These are phyloP conservation scores for Monocercomonoides exilis DNA, from an alignment of 78 protist species.

Conservation along the genomic window DNA sequence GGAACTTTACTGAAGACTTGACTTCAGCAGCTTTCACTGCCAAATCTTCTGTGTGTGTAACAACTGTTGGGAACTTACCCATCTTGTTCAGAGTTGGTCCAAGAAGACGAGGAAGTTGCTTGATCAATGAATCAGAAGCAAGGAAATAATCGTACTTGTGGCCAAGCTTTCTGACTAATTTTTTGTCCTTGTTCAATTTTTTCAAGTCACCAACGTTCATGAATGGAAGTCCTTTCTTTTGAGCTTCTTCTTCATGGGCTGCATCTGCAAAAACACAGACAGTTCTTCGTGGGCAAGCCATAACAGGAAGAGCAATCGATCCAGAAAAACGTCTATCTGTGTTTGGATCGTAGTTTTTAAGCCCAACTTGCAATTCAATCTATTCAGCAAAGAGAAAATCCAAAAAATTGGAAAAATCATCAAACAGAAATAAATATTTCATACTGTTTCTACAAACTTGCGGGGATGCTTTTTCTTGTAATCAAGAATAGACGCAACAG, in stretches of 20 bases:
- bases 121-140: constrained; percentile 88
- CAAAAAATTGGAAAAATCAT: background rate
- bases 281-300: constrained; percentile 40
- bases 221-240: constrained; percentile 61
- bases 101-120: constrained; percentile 86
- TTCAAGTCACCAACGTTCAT: constrained; percentile 87
- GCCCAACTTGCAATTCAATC: constrained; percentile 92
- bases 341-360: constrained; percentile 96
- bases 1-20: constrained; percentile 90
- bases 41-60: constrained; percentile 73
- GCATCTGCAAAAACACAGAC: constrained; percentile 92
- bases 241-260: constrained; percentile 76
- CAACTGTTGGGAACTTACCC: constrained; percentile 97
- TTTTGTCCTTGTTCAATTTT: constrained; percentile 96
- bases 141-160: constrained; percentile 92
- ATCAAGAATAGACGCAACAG: background rate
- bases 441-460: constrained; percentile 77
- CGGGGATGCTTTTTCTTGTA: constrained; percentile 32
- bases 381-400: background rate
- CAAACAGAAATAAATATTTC: background rate
- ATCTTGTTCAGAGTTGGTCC: constrained; percentile 98
- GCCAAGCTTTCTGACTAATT: constrained; percentile 90
- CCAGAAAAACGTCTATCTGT: constrained; percentile 99
- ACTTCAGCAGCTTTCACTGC: constrained; percentile 76
- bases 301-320: constrained; percentile 46